Base-by-base conservation (phyloP, 768 basidiomycete species). In the Cantharellus cinnabarinus region DNA sequence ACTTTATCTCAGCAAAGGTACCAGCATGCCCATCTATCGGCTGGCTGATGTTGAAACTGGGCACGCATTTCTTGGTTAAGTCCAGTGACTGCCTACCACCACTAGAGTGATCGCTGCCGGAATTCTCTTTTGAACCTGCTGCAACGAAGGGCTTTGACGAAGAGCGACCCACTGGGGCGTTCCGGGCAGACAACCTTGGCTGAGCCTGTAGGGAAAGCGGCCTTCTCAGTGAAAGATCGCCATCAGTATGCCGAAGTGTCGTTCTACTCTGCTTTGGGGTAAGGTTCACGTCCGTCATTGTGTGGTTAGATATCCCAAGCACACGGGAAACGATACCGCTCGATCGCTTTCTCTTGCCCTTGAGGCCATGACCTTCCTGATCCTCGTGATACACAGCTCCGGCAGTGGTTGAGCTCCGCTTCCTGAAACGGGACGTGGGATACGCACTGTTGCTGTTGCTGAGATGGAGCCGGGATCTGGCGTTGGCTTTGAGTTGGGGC, bases 21-120 rank as follows among this genome's bases (percentile, higher is more conserved):
- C 95, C 95, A 38, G 95, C 95, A 67, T 99, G 95, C 3, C 95
- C 95, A 67, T 99, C 95, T 59, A 99, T 99, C 41, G 95, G 88
- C 71, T 99, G 95, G 66, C 86, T 91, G 65, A 99, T 10, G 35
- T 7, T 37, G 10, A 7, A 10, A 37, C 35, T 54, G 52, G 52
- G 52, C 7, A 54, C 10, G 14, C 52, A 1, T 37, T 54, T 54
- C 52, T 54, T 54, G 52, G 52, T 54, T 10, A 37, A 54, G 52
- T 37, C 52, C 7, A 54, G 52, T 10, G 44, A 48, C 29, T 48
- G 44, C 20, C 20, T 29, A 10, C 44, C 44, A 48, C 44, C 44
- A 48, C 29, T 29, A 1, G 44, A 48, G 29, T 48, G 10, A 29
- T 29, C 29, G 10, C 10, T 29, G 10, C 44, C 29, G 44, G 44